Conservation (phyloP, 345 rosid species). For the Gynandropsis gynandra region DNA sequence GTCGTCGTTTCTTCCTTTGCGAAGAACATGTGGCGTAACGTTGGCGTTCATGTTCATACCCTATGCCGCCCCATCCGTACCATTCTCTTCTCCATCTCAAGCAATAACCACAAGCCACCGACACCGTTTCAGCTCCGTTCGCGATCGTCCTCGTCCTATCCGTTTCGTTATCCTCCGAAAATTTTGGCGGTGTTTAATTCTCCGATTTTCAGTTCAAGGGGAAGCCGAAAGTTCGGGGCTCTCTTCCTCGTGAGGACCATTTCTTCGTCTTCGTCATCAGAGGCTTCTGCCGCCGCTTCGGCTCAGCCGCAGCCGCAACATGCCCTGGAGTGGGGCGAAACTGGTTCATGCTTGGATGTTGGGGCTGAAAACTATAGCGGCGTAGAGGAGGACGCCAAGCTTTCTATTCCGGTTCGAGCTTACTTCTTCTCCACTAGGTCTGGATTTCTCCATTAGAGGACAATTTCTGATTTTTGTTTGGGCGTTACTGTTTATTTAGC, state of each 20-base stretch:
- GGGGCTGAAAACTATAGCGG: constrained; percentile 23
- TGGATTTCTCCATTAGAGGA: background rate
- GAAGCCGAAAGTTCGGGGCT: background rate
- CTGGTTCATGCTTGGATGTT: constrained; percentile 36
- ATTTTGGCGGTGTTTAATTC: constrained; percentile 11
- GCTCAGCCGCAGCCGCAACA: constrained; percentile 19
- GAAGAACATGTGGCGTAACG: no score
- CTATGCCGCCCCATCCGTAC: no score
- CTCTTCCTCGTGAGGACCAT: constrained; percentile 27
- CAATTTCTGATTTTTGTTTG: background rate
- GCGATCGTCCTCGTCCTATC: background rate
- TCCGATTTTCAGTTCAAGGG: constrained; percentile 3
- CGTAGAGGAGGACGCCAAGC: constrained; percentile 38
- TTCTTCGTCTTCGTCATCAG: constrained; percentile 29
- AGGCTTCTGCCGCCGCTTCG: constrained; percentile 27
- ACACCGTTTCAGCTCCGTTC: no score
- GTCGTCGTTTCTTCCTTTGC: no score
- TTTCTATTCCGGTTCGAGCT: constrained; percentile 79
- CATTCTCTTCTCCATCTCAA: no score
- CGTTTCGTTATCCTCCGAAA: constrained; percentile 21
- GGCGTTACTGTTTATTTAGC: constrained; percentile 1
- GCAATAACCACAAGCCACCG: no score
- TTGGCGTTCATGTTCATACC: no score
- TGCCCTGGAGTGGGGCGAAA: constrained; percentile 34
- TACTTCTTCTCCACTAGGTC: constrained; percentile 87